Percentiles rank a stretch among this genome's conserved stretches.
Evolutionary conservation across 2,329 filamentous ascomycete species (phyloP).

Genomic region (Arthrocladium fulminans): DNA sequence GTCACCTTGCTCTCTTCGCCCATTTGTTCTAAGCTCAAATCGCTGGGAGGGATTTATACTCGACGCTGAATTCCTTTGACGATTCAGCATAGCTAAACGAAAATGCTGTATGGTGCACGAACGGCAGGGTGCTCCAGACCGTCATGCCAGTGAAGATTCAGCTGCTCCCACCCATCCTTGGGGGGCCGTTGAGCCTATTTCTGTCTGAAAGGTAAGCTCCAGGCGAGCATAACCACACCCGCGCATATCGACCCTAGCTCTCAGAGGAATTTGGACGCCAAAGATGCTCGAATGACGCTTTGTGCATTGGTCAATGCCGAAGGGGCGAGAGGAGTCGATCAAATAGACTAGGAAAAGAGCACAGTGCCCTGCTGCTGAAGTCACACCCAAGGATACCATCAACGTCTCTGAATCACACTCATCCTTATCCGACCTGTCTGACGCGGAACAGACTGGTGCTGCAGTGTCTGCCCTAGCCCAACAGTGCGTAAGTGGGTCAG

Average conservation of each 20-base stretch:
- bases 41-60: neutral
- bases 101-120: slow-evolving; percentile 13
- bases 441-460: slow-evolving; percentile 20
- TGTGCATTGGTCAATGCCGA: slow-evolving; percentile 26
- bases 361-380: slow-evolving; percentile 4
- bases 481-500: neutral
- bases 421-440: slow-evolving; percentile 24
- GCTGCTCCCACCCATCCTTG: slow-evolving; percentile 8
- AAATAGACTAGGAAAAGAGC: slow-evolving; percentile 4
- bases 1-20: neutral
- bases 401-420: slow-evolving; percentile 14
- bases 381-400: slow-evolving; percentile 12
- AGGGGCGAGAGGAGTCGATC: slow-evolving; percentile 6
- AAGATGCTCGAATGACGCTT: slow-evolving; percentile 23
- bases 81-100: slow-evolving; percentile 19
- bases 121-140: neutral
- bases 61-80: slow-evolving; percentile 9
- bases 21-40: slow-evolving; percentile 11
- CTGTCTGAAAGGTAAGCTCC: slow-evolving; percentile 20
- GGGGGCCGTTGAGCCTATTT: slow-evolving; percentile 14
- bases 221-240: slow-evolving; percentile 16
- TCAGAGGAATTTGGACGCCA: slow-evolving; percentile 22
- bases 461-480: slow-evolving; percentile 12
- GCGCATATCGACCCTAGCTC: slow-evolving; percentile 23
- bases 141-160: no score